A percentile compares a stretch with the other conserved stretches of the same genome.
These are phyloP conservation scores for Atalantia buxifolia DNA, from an alignment of 345 rosid species.

Conservation along the genomic window DNA sequence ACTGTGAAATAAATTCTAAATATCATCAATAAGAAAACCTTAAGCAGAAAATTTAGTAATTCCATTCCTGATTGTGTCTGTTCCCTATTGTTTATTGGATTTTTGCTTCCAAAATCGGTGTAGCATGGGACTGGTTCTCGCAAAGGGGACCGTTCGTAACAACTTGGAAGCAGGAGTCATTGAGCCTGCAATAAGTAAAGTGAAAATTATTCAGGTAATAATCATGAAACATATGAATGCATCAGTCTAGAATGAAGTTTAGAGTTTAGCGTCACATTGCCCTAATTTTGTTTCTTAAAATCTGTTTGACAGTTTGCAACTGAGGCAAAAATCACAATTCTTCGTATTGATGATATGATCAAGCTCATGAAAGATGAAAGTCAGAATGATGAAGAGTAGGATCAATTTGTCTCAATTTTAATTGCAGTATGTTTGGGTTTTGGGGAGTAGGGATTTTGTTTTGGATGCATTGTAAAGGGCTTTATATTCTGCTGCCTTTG, in stretches of 20 bases:
- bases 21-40: neutral
- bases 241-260: too few species aligned
- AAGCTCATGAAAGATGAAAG: slow-evolving; percentile 87
- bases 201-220: slow-evolving; percentile 90
- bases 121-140: slow-evolving; percentile 94
- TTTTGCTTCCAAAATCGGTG: slow-evolving; percentile 17
- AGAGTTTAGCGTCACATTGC: too few species aligned
- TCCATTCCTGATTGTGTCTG: neutral
- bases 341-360: slow-evolving; percentile 97
- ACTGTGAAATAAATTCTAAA: neutral
- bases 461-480: neutral
- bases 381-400: slow-evolving; percentile 50
- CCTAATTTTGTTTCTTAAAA: neutral
- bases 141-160: slow-evolving; percentile 80
- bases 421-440: neutral
- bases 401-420: neutral
- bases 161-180: slow-evolving; percentile 97
- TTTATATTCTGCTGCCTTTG: neutral
- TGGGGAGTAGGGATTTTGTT: neutral
- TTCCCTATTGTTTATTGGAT: neutral
- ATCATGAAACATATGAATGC: too few species aligned
- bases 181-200: slow-evolving; percentile 99
- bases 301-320: slow-evolving; percentile 67
- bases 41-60: neutral
- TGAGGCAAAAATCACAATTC: slow-evolving; percentile 95